These are phyloP conservation scores for Chloranthus sessilifolius DNA, from an alignment of 164 flowering plant genomes.

Conservation along the genomic window DNA sequence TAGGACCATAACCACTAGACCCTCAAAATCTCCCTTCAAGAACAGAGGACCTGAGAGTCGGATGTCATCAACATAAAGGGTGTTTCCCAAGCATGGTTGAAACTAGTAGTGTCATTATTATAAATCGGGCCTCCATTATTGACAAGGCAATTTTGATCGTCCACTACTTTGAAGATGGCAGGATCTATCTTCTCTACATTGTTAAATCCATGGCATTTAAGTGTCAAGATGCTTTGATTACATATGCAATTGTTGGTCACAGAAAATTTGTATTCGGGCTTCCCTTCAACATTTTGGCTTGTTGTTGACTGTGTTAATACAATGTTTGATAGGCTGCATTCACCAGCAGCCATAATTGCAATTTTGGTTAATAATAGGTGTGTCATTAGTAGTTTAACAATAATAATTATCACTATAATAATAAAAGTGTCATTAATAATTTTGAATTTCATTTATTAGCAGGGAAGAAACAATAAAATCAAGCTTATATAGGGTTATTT, in stretches of 20 bases:
- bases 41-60: background rate
- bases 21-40: no score
- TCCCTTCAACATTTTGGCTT: background rate
- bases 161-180: conserved; percentile 1
- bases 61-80: background rate
- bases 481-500: no score
- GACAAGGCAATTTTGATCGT: conserved; percentile 4
- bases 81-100: conserved; percentile 1
- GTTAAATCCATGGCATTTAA: background rate
- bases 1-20: no score
- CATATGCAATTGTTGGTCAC: conserved; percentile 6
- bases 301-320: background rate
- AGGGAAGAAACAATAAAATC: no score
- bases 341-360: background rate
- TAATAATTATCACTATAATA: no score
- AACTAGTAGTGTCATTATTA: background rate
- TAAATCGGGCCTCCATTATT: conserved; percentile 3
- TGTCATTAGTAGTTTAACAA: no score
- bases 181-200: background rate
- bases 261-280: background rate
- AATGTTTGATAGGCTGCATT: background rate
- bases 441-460: no score
- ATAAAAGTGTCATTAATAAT: no score
- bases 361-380: no score
- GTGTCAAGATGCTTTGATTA: background rate